Evolutionary conservation across 1,284 basidiomycete species (phyloP), one percentile per base, ranked within the genome.

Genomic region (Melampsora medusae): DNA sequence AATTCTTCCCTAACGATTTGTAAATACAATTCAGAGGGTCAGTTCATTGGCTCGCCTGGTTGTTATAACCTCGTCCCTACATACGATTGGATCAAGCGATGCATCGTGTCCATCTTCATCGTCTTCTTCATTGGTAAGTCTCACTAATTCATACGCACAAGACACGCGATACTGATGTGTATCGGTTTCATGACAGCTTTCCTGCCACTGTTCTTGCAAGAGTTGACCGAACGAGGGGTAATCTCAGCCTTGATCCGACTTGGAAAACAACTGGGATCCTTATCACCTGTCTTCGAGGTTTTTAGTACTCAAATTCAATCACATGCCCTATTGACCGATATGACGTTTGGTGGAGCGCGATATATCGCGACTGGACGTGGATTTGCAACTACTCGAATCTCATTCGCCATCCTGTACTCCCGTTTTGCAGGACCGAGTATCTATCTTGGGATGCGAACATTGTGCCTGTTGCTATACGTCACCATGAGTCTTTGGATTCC

Each of bases 311-410:
- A 97, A 84, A 97, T 97, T 82, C 93, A 93, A 83, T 93, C 93
- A 69, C 92, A 97, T 82, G 97, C 94, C 38, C 94, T 97, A 82
- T 85, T 96, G 79, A 96, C 90, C 84, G 94, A 97, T 84, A 86
- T 97, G 85, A 94, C 92, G 3, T 96, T 96, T 78, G 94, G 94
- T 84, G 94, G 94, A 77, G 94, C 94, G 69, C 89, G 94, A 78
- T 97, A 97, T 84, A 97, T 97, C 80, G 93, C 94, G n/a, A 97
- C 94, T n/a, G 94, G 94, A 77, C 92, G 94, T 87, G 94, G 94
- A 60, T 97, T 97, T 82, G 94, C 94, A 19, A 97, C 94, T 7
- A 92, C 92, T 25, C 88, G 94, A 75, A 92, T 96, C 79, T 91
- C 90, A 78, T 97, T 97, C 86, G 91, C 89, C 82, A 94, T 94